These are phyloP conservation scores for Aspergillus quadricinctus DNA, from an alignment of 2,329 filamentous ascomycete species.

Conservation along the genomic window DNA sequence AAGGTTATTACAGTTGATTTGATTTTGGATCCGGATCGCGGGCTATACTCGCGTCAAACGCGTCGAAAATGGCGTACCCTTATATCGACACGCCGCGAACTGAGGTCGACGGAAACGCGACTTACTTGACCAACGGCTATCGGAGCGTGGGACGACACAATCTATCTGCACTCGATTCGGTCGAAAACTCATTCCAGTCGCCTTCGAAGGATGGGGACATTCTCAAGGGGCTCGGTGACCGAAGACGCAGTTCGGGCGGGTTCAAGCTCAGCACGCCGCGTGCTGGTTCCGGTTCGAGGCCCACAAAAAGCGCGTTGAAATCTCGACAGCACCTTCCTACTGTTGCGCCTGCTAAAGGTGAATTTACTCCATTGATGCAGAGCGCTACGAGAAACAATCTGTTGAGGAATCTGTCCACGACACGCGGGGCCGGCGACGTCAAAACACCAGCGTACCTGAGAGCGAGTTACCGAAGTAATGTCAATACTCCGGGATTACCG, in stretches of 20 bases:
- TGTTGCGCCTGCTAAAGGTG: constrained; percentile 54
- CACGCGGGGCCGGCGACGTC: constrained; percentile 51
- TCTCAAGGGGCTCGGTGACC: constrained; percentile 67
- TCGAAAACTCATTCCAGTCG: constrained; percentile 81
- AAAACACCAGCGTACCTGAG: constrained; percentile 67
- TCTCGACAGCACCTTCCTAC: constrained; percentile 68
- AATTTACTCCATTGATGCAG: constrained; percentile 94
- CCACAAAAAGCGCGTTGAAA: constrained; percentile 51
- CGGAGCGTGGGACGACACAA: constrained; percentile 48
- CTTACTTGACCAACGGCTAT: constrained; percentile 65
- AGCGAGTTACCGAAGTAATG: constrained; percentile 60
- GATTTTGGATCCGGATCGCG: constrained; percentile 1
- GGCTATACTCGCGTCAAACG: constrained; percentile 13
- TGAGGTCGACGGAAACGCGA: constrained; percentile 72
- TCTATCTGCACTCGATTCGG: constrained; percentile 64
- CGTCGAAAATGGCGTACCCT: constrained; percentile 57
- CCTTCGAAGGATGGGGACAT: constrained; percentile 74
- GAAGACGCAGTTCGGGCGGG: constrained; percentile 47
- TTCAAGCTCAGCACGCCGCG: constrained; percentile 69
- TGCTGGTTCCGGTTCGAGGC: constrained; percentile 53
- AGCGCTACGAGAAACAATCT: constrained; percentile 66
- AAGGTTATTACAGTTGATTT: constrained; percentile 9
- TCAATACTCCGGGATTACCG: constrained; percentile 71
- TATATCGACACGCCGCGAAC: constrained; percentile 84
- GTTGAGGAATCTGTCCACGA: constrained; percentile 55